Base-by-base conservation (phyloP, 2,329 filamentous ascomycete genomes). In the Diaporthe sp. region DNA sequence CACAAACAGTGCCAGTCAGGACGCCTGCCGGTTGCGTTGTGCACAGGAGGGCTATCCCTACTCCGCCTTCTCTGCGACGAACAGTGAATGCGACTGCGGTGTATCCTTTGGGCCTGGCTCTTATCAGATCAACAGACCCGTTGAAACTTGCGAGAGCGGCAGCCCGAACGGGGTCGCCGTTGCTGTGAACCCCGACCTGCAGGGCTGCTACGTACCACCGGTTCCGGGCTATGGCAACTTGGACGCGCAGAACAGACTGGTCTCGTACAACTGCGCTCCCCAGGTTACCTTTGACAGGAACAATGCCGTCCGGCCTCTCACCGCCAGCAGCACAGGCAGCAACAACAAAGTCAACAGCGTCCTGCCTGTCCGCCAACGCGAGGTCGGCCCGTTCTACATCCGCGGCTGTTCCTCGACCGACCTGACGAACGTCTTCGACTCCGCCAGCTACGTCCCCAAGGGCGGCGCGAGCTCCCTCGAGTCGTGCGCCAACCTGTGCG, bases 101-200 rank as follows among this genome's bases (percentile, higher is more conserved):
- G 74, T 74, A 9, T 45, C 71, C 1, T 77, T 79, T 54, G 69
- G 75, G 12, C 54, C 15, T 4, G 45, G 25, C 10, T 40, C 75
- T 2, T 75, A 68, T 58, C 76, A 77, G 38, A 33, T 74, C n/a
- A 47, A 70, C 22, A 35, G 25, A 0, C 76, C 77, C 2, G 73
- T 77, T 42, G 72, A 76, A 57, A 80, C 81, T 79, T 81, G 80
- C 76, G 78, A 70, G 35, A 19, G 15, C 7, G 60, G 9, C 35
- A 76, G 40, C 81, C 86, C 17, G 87, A n/a, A n/a, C n/a, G n/a
- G n/a, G n/a, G n/a, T n/a, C 84, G 77, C 88, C 73, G 84, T 89
- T 42, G 84, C 87, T 30, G 87, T 87, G 35, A 89, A 89, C 76
- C 86, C 87, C 2, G 85, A 86, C 2, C 79, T 89, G 47, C 86